Percentiles rank a stretch among this genome's conserved stretches.
These are phyloP conservation scores for Ephemerocybe angulata DNA, from an alignment of 768 basidiomycete species.

Conservation along the genomic window DNA sequence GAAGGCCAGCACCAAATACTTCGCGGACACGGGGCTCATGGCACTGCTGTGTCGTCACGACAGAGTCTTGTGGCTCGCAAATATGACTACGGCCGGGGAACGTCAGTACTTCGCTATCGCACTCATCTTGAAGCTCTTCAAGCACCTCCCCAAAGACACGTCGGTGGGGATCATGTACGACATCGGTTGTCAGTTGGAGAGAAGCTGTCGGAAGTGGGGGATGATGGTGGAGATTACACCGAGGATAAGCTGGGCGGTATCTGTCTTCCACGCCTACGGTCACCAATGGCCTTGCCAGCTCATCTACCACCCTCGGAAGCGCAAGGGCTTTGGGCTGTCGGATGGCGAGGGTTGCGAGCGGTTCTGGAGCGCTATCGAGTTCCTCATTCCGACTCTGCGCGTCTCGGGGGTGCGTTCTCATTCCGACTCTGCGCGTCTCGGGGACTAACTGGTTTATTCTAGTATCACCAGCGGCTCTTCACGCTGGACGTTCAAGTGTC, in stretches of 20 bases:
- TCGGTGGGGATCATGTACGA: conserved; percentile 26
- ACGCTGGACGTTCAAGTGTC: background rate
- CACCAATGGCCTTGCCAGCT: conserved; percentile 35
- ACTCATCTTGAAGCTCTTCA: conserved; percentile 27
- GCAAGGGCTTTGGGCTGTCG: conserved; percentile 20
- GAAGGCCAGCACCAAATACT: conserved; percentile 10
- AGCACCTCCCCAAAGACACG: conserved; percentile 21
- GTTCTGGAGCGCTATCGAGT: conserved; percentile 8
- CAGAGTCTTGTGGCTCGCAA: conserved; percentile 27
- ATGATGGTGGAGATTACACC: conserved; percentile 18
- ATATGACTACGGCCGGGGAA: conserved; percentile 31
- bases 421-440: background rate
- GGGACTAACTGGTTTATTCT: background rate
- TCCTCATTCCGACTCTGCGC: conserved; percentile 2
- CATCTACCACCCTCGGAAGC: conserved; percentile 28
- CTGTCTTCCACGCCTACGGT: conserved; percentile 35
- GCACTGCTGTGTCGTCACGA: conserved; percentile 34
- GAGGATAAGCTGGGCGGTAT: conserved; percentile 24
- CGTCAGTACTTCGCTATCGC: conserved; percentile 28
- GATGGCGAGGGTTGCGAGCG: conserved; percentile 13
- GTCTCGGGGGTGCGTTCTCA: background rate
- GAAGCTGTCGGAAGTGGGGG: conserved; percentile 20
- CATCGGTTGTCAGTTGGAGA: conserved; percentile 28
- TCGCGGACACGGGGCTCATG: conserved; percentile 25
- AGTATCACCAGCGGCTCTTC: background rate